Conservation (phyloP, 768 basidiomycete species). For the Collybiopsis luxurians region DNA sequence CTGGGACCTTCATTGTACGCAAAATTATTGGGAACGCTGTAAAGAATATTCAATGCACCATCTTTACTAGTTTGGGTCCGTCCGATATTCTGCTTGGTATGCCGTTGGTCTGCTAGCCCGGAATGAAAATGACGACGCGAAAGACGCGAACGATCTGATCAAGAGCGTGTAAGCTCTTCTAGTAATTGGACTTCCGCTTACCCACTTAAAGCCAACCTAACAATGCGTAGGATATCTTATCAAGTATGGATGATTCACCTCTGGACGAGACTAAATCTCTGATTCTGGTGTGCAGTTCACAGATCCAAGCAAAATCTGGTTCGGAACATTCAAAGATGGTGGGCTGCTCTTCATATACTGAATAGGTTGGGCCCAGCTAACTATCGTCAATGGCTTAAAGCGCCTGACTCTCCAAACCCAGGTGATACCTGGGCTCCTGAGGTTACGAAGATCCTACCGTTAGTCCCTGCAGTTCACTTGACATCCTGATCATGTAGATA, state of each 20-base stretch:
- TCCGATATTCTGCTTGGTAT: constrained; percentile 29
- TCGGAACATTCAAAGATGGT: constrained; percentile 22
- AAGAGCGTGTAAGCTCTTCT: constrained; percentile 18
- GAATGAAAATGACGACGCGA: constrained; percentile 21
- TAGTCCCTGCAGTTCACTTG: background rate
- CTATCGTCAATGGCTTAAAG: too few species aligned
- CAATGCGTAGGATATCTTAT: background rate
- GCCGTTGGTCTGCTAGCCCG: constrained; percentile 26
- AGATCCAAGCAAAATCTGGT: constrained; percentile 26
- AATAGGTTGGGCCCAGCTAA: too few species aligned
- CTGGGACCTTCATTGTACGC: constrained; percentile 22
- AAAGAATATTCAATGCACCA: background rate
- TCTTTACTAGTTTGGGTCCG: constrained; percentile 21
- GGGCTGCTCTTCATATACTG: constrained; percentile 13
- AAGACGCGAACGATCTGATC: constrained; percentile 18
- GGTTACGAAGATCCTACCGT: background rate
- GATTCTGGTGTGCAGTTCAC: constrained; percentile 14
- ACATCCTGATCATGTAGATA: constrained; percentile 11
- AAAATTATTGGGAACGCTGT: too few species aligned
- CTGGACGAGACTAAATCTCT: background rate
- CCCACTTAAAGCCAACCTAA: too few species aligned
- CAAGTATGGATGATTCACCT: background rate
- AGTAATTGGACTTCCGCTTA: background rate
- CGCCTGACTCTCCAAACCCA: background rate
- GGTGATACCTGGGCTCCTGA: background rate